Conservation (phyloP, 768 basidiomycete genomes). For the Serendipita indica region DNA sequence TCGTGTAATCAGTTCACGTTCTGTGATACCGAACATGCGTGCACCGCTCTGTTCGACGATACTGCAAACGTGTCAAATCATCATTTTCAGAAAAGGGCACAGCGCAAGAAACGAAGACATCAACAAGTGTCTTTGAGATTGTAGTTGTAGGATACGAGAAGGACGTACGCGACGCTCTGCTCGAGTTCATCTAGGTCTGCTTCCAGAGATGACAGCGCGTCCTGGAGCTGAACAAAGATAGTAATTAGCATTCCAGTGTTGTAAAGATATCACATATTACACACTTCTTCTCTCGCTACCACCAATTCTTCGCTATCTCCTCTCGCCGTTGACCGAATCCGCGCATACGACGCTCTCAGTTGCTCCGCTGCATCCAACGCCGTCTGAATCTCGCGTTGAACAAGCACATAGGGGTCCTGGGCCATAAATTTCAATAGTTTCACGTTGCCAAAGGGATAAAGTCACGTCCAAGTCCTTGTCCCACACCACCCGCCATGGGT, state of each 20-base stretch:
- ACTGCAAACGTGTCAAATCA: conserved; percentile 26
- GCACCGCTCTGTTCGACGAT: conserved; percentile 80
- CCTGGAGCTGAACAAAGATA: conserved; percentile 40
- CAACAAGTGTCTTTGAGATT: neutral
- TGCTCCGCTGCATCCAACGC: conserved; percentile 58
- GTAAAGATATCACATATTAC: conserved; percentile 14
- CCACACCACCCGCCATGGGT: no score
- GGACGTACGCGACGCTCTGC: conserved; percentile 68
- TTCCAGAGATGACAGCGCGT: conserved; percentile 61
- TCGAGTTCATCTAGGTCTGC: conserved; percentile 88
- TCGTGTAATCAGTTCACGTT: conserved; percentile 58
- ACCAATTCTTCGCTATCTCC: conserved; percentile 66
- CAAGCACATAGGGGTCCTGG: conserved; percentile 71
- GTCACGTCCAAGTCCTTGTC: no score
- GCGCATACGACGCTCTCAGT: conserved; percentile 57
- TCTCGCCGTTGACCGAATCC: conserved; percentile 59
- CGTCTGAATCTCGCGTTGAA: conserved; percentile 66
- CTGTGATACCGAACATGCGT: conserved; percentile 67
- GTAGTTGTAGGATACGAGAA: neutral
- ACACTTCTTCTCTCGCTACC: conserved; percentile 66
- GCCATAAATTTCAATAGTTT: no score
- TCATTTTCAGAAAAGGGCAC: neutral
- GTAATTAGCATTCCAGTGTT: neutral
- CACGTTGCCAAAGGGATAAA: no score
- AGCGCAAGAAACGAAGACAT: neutral